Conservation (phyloP, 257 asterid genomes). For the Coffea eugenioides region DNA sequence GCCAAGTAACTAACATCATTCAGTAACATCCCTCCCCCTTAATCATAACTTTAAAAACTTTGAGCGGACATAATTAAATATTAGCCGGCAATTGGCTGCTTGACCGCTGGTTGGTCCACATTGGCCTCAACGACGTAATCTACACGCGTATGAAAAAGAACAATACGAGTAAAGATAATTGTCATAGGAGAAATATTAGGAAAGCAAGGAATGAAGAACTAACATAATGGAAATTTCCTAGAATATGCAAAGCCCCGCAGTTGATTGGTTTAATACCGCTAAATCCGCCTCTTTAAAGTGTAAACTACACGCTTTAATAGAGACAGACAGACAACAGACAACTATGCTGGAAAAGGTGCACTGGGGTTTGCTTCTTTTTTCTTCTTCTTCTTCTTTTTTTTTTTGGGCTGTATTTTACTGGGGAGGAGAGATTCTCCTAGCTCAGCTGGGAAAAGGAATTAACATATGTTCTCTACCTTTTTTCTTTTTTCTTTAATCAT, state of each 20-base stretch:
- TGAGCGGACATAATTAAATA: neutral
- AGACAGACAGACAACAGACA: neutral
- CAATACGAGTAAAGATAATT: too few species aligned
- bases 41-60: too few species aligned
- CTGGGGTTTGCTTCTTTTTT: neutral
- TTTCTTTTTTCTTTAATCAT: neutral
- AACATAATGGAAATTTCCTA: neutral
- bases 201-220: neutral
- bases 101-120: neutral
- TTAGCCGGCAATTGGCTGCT: neutral
- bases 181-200: neutral
- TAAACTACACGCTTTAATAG: neutral
- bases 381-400: neutral
- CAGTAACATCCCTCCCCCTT: too few species aligned
- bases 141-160: neutral
- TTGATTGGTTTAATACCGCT: conserved; percentile 3
- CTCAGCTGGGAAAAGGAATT: neutral
- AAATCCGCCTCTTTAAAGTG: neutral
- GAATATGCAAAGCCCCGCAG: neutral
- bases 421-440: neutral
- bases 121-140: neutral
- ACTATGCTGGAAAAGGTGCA: neutral
- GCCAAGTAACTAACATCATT: too few species aligned
- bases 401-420: neutral
- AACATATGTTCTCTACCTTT: neutral